These are phyloP conservation scores for Brassica nigra DNA, from an alignment of 345 rosid genomes.

Conservation along the genomic window DNA sequence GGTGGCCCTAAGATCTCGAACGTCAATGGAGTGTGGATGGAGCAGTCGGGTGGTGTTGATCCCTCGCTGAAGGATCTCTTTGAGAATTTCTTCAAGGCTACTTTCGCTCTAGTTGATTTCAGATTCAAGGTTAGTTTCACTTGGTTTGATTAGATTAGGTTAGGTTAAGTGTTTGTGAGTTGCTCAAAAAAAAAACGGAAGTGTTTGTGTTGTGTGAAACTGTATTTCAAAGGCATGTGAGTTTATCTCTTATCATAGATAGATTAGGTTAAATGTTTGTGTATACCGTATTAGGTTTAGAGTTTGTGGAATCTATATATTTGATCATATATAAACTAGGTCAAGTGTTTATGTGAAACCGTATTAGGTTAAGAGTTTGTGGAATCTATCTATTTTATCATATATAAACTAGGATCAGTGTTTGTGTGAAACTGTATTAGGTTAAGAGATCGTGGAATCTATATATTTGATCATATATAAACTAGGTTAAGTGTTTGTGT, in stretches of 20 bases:
- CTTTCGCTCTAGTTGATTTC: slow-evolving; percentile 19
- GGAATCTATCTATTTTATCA: background rate
- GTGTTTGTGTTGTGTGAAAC: no score
- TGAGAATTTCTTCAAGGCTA: slow-evolving; percentile 12
- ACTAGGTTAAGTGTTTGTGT: no score
- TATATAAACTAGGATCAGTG: no score
- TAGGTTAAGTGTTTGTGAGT: background rate
- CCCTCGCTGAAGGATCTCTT: slow-evolving; percentile 1
- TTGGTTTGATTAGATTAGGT: background rate
- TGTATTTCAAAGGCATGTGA: no score
- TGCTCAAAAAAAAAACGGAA: no score
- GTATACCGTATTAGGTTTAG: no score
- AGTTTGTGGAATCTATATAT: no score
- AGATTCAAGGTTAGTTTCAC: slow-evolving; percentile 9
- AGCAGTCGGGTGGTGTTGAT: background rate
- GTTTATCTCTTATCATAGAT: background rate
- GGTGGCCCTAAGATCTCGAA: slow-evolving; percentile 9
- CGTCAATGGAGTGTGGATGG: slow-evolving; percentile 24
- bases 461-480: background rate
- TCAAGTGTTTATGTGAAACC: background rate
- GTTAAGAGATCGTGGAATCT: background rate
- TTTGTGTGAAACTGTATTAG: no score
- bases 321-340: no score
- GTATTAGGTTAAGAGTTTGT: background rate
- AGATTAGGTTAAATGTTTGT: background rate